Conservation (phyloP, 2,329 filamentous ascomycete species). For the Verticillium isaacii region DNA sequence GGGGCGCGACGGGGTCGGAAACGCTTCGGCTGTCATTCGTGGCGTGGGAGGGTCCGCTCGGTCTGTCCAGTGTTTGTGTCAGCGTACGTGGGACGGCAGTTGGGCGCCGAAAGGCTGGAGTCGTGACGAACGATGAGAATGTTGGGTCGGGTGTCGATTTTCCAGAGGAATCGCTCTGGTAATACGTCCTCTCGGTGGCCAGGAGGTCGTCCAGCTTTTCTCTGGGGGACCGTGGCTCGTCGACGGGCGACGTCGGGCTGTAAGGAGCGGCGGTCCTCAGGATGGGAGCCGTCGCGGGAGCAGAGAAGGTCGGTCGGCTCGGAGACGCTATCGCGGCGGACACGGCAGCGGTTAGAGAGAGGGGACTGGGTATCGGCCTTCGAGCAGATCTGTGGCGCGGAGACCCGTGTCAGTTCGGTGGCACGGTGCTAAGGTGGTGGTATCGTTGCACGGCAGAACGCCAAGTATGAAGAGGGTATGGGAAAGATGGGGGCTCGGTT, state of each 20-base stretch:
- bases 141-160: slow-evolving; percentile 24
- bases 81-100: not conserved
- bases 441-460: slow-evolving; percentile 20
- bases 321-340: slow-evolving; percentile 32
- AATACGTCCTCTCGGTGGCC: slow-evolving; percentile 26
- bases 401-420: slow-evolving; percentile 15
- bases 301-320: slow-evolving; percentile 24
- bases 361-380: slow-evolving; percentile 44
- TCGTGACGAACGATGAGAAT: slow-evolving; percentile 23
- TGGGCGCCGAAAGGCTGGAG: not conserved
- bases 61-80: not conserved
- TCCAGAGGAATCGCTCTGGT: slow-evolving; percentile 30
- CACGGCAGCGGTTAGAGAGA: slow-evolving; percentile 39
- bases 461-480: slow-evolving; percentile 5
- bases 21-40: slow-evolving; percentile 47
- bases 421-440: slow-evolving; percentile 8
- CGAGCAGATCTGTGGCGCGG: slow-evolving; percentile 38
- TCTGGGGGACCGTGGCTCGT: slow-evolving; percentile 16
- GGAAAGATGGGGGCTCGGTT: not conserved
- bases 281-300: slow-evolving; percentile 17
- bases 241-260: slow-evolving; percentile 24
- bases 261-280: slow-evolving; percentile 17
- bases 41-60: slow-evolving; percentile 24
- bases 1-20: slow-evolving; percentile 35
- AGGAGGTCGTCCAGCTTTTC: slow-evolving; percentile 6